Conservation (phyloP, 1,139 yeast genomes). For the Kodamaea anthophila region DNA sequence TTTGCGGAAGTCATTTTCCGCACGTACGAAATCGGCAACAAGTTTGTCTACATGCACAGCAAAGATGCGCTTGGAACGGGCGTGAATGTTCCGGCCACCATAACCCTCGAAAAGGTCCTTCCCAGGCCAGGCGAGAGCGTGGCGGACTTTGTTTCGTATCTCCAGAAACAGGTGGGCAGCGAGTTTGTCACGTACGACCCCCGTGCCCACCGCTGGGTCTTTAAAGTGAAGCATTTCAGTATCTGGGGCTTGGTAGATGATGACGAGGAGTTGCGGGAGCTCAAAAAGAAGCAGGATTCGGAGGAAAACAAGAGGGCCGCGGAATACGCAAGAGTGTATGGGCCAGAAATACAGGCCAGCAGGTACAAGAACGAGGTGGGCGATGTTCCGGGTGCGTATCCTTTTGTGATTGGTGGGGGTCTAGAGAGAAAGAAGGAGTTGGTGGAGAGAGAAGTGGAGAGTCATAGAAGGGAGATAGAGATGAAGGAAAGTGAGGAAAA, state of each 20-base stretch:
- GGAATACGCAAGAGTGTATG: conserved; percentile 26
- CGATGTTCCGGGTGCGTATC: conserved; percentile 32
- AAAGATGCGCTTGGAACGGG: conserved; percentile 71
- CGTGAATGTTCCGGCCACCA: conserved; percentile 77
- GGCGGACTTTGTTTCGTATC: conserved; percentile 39
- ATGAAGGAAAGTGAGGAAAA: neutral
- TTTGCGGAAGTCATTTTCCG: conserved; percentile 35
- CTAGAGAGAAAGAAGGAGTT: conserved; percentile 7
- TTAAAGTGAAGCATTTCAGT: conserved; percentile 86
- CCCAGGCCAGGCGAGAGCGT: conserved; percentile 24
- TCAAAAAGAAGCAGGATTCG: conserved; percentile 25
- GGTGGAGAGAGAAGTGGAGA: conserved; percentile 5
- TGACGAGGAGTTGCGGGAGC: conserved; percentile 37
- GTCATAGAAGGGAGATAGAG: neutral
- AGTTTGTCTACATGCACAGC: conserved; percentile 10
- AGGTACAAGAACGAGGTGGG: conserved; percentile 23
- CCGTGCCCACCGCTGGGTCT: conserved; percentile 69
- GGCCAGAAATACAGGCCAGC: conserved; percentile 34
- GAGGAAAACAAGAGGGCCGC: conserved; percentile 19
- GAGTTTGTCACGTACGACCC: conserved; percentile 78
- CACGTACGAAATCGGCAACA: conserved; percentile 43
- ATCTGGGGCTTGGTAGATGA: conserved; percentile 85
- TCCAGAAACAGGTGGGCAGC: conserved; percentile 55
- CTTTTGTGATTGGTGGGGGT: conserved; percentile 2
- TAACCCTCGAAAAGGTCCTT: conserved; percentile 59